Percentiles rank a stretch among this genome's conserved stretches.
Conservation (phyloP, 345 rosid genomes). For the Excoecaria cochinchinensis region DNA sequence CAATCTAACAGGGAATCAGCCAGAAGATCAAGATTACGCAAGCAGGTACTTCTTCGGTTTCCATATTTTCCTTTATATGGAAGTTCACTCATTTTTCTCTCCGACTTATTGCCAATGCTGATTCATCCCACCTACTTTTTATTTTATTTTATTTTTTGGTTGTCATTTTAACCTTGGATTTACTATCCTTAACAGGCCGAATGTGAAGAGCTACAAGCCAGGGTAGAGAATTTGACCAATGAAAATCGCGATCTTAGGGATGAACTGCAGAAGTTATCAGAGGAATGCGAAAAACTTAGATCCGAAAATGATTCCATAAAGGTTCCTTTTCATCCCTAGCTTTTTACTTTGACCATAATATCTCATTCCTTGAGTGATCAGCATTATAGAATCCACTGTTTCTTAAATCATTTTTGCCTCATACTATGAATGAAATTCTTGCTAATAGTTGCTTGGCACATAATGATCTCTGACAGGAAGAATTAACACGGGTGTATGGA, state of each 20-base stretch:
- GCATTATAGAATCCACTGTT: neutral
- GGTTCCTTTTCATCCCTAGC: constrained; percentile 33
- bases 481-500: constrained; percentile 63
- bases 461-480: constrained; percentile 55
- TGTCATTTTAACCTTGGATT: neutral
- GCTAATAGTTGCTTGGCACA: neutral
- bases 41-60: constrained; percentile 57
- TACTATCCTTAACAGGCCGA: constrained; percentile 52
- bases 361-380: neutral
- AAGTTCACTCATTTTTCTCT: neutral
- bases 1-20: constrained; percentile 99
- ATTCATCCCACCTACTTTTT: neutral
- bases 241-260: constrained; percentile 72
- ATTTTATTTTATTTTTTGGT: neutral
- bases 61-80: neutral
- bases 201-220: constrained; percentile 85
- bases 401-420: neutral
- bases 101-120: neutral
- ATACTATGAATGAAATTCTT: neutral
- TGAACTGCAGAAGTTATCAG: constrained; percentile 77
- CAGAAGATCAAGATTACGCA: constrained; percentile 90
- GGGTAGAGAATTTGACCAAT: constrained; percentile 58
- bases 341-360: neutral
- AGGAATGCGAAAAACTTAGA: constrained; percentile 84
- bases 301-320: constrained; percentile 78